phyloP scores from a whole-genome alignment of 2,329 filamentous ascomycete genomes.

The Pyrenochaeta sp. region DNA sequence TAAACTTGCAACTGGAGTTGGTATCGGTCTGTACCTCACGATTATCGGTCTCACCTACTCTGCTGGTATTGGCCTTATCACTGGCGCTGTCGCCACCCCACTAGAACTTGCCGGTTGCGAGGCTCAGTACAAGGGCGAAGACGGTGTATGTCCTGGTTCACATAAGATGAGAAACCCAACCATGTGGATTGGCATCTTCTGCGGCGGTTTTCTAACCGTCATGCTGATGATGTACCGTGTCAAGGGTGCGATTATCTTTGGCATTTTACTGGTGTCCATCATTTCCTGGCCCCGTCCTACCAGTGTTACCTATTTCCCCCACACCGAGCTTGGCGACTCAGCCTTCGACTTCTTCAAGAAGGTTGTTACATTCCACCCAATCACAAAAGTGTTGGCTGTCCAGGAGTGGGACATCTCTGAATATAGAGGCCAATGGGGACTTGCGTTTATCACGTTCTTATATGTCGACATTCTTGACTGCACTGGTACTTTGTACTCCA shows the following conservation, averaged over 20 bases:
- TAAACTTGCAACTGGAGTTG: conserved; percentile 85
- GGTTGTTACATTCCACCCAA: conserved; percentile 84
- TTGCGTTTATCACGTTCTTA: conserved; percentile 87
- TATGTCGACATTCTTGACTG: conserved; percentile 91
- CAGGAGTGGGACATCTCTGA: conserved; percentile 76
- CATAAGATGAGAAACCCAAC: conserved; percentile 83
- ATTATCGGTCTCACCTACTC: conserved; percentile 80
- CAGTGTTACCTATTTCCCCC: conserved; percentile 80
- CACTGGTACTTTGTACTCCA: conserved; percentile 87
- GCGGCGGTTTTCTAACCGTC: conserved; percentile 80
- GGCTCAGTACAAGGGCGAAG: conserved; percentile 53
- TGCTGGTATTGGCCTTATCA: conserved; percentile 82
- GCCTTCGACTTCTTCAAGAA: conserved; percentile 87
- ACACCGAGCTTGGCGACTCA: conserved; percentile 72
- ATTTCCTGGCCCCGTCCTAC: conserved; percentile 87
- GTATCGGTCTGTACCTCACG: conserved; percentile 84
- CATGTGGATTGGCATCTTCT: conserved; percentile 91
- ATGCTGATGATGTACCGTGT: conserved; percentile 85
- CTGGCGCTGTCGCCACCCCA: conserved; percentile 73
- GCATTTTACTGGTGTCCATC: conserved; percentile 83
- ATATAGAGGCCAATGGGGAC: conserved; percentile 78
- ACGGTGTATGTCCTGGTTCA: conserved; percentile 66
- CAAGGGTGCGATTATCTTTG: conserved; percentile 85
- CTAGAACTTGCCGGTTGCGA: conserved; percentile 79
- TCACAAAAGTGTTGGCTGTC: conserved; percentile 72